These are phyloP conservation scores for Colletotrichum navitas DNA, from an alignment of 2,329 filamentous ascomycete species.

Conservation along the genomic window DNA sequence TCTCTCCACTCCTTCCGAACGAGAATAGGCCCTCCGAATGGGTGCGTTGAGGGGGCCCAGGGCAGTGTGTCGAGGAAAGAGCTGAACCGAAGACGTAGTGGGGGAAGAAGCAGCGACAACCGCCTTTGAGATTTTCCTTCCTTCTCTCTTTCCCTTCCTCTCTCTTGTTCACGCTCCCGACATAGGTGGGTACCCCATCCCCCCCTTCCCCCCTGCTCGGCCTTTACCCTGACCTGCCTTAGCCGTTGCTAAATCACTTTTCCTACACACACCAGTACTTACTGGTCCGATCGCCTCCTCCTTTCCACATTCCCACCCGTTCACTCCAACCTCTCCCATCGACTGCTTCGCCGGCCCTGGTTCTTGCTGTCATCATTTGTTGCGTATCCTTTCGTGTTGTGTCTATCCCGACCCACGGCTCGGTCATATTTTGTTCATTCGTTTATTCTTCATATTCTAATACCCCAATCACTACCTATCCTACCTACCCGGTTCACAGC, in stretches of 20 bases:
- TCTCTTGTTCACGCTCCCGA: slow-evolving; percentile 10
- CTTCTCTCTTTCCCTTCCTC: not conserved
- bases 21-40: slow-evolving; percentile 31
- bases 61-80: slow-evolving; percentile 24
- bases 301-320: slow-evolving; percentile 41
- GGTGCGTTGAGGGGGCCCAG: slow-evolving; percentile 17
- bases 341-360: slow-evolving; percentile 38
- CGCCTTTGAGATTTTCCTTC: slow-evolving; percentile 9
- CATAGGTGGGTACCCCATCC: not conserved
- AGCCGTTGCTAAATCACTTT: slow-evolving; percentile 12
- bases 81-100: slow-evolving; percentile 9
- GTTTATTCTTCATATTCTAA: slow-evolving; percentile 38
- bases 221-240: slow-evolving; percentile 18
- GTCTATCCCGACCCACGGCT: slow-evolving; percentile 32
- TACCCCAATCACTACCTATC: slow-evolving; percentile 25
- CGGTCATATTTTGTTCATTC: slow-evolving; percentile 25
- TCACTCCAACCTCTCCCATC: slow-evolving; percentile 40
- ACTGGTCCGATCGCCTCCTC: slow-evolving; percentile 40
- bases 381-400: slow-evolving; percentile 36
- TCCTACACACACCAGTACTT: slow-evolving; percentile 9
- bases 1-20: slow-evolving; percentile 31
- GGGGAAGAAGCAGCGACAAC: not conserved
- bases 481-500: slow-evolving; percentile 12
- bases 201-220: slow-evolving; percentile 2
- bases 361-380: slow-evolving; percentile 40